phyloP scores from a whole-genome alignment of 805 yeast species.

The Yarrowia yakushimensis region DNA sequence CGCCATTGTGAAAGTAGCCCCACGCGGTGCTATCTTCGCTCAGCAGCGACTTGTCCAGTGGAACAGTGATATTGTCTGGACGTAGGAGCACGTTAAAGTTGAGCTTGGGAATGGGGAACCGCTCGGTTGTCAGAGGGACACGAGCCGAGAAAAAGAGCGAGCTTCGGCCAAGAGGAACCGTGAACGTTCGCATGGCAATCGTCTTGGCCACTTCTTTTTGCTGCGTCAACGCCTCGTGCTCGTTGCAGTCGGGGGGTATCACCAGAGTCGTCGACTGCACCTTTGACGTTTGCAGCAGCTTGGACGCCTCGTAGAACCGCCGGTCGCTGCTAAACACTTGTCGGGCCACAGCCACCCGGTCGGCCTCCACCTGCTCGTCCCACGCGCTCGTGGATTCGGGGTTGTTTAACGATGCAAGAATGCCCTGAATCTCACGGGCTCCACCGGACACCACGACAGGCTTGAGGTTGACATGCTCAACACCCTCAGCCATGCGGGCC shows the following conservation, averaged over 20 bases:
- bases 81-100: slow-evolving; percentile 62
- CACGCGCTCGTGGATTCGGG: slow-evolving; percentile 53
- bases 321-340: slow-evolving; percentile 74
- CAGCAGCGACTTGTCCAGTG: slow-evolving; percentile 53
- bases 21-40: slow-evolving; percentile 45
- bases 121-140: slow-evolving; percentile 78
- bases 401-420: slow-evolving; percentile 42
- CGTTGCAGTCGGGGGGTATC: slow-evolving; percentile 45
- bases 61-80: slow-evolving; percentile 64
- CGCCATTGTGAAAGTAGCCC: slow-evolving; percentile 94
- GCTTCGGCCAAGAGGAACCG: slow-evolving; percentile 76
- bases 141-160: slow-evolving; percentile 66
- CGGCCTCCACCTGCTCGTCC: slow-evolving; percentile 71
- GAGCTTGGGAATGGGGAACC: slow-evolving; percentile 72
- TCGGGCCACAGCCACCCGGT: slow-evolving; percentile 61
- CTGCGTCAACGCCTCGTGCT: slow-evolving; percentile 52
- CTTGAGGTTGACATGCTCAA: neutral
- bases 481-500: slow-evolving; percentile 33
- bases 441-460: slow-evolving; percentile 27
- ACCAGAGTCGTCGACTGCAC: slow-evolving; percentile 48
- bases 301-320: slow-evolving; percentile 71
- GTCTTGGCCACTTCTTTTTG: slow-evolving; percentile 57
- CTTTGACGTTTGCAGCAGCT: slow-evolving; percentile 65
- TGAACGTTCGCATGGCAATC: slow-evolving; percentile 66
- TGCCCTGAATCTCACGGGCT: slow-evolving; percentile 44